Base-by-base conservation (phyloP, 2,329 filamentous ascomycete species). In the Purpureocillium takamizusanense region DNA sequence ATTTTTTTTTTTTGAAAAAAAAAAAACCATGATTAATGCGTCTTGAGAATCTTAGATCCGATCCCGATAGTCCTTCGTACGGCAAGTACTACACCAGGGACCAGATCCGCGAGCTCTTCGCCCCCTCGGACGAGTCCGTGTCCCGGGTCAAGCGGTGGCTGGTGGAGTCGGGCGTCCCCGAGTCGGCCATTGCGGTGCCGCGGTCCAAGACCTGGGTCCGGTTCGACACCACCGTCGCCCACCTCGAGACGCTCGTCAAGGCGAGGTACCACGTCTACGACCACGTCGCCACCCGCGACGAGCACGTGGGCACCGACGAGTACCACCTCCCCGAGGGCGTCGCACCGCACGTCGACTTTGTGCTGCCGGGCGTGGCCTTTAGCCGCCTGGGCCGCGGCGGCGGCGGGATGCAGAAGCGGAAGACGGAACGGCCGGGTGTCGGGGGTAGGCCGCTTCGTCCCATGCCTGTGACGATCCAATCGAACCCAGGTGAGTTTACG, bases 61-160 rank as follows among this genome's bases (percentile, higher is more conserved):
- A 72, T 45, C 68, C 68, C 3, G 45, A 49, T 10, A 70, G 66
- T 7, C 47, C 59, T 13, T 58, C 60, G 27, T 72, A 70, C 45
- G 67, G 68, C 38, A 60, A 63, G 40, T 66, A 72, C 53, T 70
- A 67, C 63, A 61, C 62, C 6, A 46, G 58, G 2, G 53, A 65
- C 17, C 53, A 69, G 46, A 52, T 72, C 3, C 53, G 60, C 8
- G 57, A 63, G 10, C 63, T 59, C 36, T 72, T 71, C 52, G 57
- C 65, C 8, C 62, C 64, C 1, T 48, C 45, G 12, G 45, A 57
- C 7, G 65, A 73, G 31, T 59, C 70, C 5, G 64, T 78, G 3
- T 57, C 66, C 13, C 55, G 65, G 1, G 70, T 78, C 23, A 65
- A 65, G 47, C 48, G 60, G 8, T 81, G 76, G 76, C 62, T 80